phyloP scores from a whole-genome alignment of 192 early-diverging fungal species.

The Umbelopsis vinacea region DNA sequence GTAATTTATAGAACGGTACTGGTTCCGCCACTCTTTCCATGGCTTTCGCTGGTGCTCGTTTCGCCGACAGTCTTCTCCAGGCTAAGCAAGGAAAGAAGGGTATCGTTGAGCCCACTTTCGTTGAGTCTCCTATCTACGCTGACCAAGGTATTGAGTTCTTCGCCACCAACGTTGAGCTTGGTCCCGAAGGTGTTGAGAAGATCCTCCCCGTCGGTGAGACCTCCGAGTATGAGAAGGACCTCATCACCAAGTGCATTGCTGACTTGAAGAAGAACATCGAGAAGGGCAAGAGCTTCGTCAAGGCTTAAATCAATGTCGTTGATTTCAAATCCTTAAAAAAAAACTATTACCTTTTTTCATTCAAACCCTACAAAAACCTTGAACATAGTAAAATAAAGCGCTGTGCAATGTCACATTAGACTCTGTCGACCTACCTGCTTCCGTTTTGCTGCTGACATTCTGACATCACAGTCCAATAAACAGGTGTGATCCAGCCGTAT shows the following conservation, averaged over 20 bases:
- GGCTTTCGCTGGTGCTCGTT: slow-evolving; percentile 86
- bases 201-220: slow-evolving; percentile 81
- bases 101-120: slow-evolving; percentile 88
- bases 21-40: slow-evolving; percentile 88
- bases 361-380: too few relatives aligned
- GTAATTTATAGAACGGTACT: slow-evolving; percentile 58
- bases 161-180: slow-evolving; percentile 75
- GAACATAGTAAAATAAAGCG: slow-evolving; percentile 5
- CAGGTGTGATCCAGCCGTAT: too few relatives aligned
- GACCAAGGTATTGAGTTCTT: slow-evolving; percentile 69
- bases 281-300: slow-evolving; percentile 87
- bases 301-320: slow-evolving; percentile 7
- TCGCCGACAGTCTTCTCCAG: slow-evolving; percentile 86
- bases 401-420: too few relatives aligned
- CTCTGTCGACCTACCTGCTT: too few relatives aligned
- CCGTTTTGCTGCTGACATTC: too few relatives aligned
- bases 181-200: slow-evolving; percentile 78
- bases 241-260: slow-evolving; percentile 73
- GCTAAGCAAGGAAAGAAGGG: slow-evolving; percentile 69
- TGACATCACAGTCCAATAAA: too few relatives aligned
- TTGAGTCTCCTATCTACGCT: slow-evolving; percentile 59
- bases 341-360: too few relatives aligned
- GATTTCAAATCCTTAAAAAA: too few relatives aligned
- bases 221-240: slow-evolving; percentile 80
- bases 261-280: slow-evolving; percentile 89